Base-by-base conservation (phyloP, 2,329 filamentous ascomycete species). In the Sporothrix protearum region DNA sequence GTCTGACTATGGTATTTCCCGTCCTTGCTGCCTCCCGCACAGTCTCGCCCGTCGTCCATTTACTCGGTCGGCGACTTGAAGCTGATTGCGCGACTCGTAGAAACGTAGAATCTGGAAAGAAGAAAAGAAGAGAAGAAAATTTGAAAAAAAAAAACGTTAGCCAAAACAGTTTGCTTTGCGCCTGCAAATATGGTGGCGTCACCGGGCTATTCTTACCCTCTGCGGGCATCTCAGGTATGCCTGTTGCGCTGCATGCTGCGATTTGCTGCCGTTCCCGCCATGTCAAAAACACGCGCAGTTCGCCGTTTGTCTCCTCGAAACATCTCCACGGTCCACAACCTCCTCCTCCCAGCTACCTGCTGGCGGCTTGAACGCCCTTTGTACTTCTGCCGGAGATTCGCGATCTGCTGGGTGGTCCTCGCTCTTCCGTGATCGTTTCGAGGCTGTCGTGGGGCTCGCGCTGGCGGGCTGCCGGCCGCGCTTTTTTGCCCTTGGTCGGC, bases 161-260 rank as follows among this genome's bases (percentile, higher is more conserved):
- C 69, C 19, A 49, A 33, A 8, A n/a, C n/a, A n/a, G n/a, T n/a
- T n/a, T 25, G 16, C 3, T 22, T 3, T 22, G 42, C 22, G 1
- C 59, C 1, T 19, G 6, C 5, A 22, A 8, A 3, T 25, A 55
- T 16, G 22, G 49, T 1, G n/a, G n/a, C n/a, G n/a, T 3, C 2
- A 19, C 22, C 33, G 28, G 8, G 19, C 1, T 1, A 2, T 8
- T 12, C 66, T 51, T 79, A 91, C 91, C 85, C 90, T 92, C 77
- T 95, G 92, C 0, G 92, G 92, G 75, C 91, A 94, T 76, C 93
- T 90, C 76, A 89, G 86, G 76, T 94, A 92, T 8, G 94, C 85
- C 16, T 89, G 85, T 25, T 84, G 79, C 19, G 92, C 88, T 10
- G 88, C 85, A 76, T 95, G 92, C 77, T 92, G 89, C 0, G 91